Base-by-base conservation (phyloP, 352 stramenopile genomes). In the Pythium grandisporangium region DNA sequence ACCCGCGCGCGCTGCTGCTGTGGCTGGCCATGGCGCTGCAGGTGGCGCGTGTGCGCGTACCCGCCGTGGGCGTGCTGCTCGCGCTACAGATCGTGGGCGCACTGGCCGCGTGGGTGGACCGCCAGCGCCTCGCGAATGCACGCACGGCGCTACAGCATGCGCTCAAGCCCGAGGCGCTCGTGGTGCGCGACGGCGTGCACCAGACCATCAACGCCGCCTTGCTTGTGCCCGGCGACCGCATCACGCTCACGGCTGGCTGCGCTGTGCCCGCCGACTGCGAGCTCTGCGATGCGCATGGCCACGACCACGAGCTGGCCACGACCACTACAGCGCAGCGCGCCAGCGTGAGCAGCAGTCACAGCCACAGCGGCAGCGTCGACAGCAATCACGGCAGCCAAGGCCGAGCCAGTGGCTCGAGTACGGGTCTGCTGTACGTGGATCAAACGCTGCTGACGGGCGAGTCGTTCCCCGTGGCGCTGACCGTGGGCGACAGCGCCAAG, bases 371-470 rank as follows among this genome's bases (percentile, higher is more conserved):
- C n/a, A n/a, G n/a, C n/a, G n/a, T n/a, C n/a, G n/a, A n/a, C n/a
- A n/a, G n/a, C n/a, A n/a, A n/a, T n/a, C n/a, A n/a, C n/a, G n/a
- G n/a, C n/a, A n/a, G n/a, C n/a, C n/a, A n/a, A n/a, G n/a, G n/a
- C n/a, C n/a, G n/a, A n/a, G n/a, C n/a, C n/a, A n/a, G n/a, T n/a
- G n/a, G n/a, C n/a, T n/a, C n/a, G n/a, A n/a, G n/a, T n/a, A n/a
- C n/a, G n/a, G n/a, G n/a, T n/a, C n/a, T n/a, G n/a, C n/a, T n/a
- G n/a, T n/a, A 94, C 47, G 83, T 94, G 19, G 80, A 95, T 47
- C 84, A 97, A 63, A 90, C 91, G 32, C 93, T 87, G 25, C 66
- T 98, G 13, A 97, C 93, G 34, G 92, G 93, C 42, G 93, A 98
- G 63, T 96, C 89, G 32, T 66, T 98, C 27, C 86, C 91, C 24